Conservation (phyloP, 345 rosid genomes). For the Sisymbrium altissimum region DNA sequence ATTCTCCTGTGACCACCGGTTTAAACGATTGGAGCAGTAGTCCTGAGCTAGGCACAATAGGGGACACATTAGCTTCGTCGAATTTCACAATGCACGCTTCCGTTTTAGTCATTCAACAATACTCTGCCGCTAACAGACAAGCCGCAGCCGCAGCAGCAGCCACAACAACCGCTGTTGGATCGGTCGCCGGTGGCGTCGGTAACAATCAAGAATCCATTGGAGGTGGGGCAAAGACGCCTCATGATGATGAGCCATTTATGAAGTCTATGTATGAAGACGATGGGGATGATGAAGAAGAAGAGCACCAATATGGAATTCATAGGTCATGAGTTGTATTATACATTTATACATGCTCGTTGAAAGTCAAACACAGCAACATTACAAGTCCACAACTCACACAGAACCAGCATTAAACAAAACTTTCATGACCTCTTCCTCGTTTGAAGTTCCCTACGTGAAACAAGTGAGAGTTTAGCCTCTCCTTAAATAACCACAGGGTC, state of each 20-base stretch:
- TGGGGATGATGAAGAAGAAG: conserved; percentile 26
- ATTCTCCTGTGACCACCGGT: conserved; percentile 41
- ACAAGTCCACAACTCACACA: no score
- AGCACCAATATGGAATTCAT: conserved; percentile 9
- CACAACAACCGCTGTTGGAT: background rate
- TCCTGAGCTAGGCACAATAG: conserved; percentile 62
- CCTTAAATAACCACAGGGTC: no score
- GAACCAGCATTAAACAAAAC: no score
- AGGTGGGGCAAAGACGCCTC: conserved; percentile 1
- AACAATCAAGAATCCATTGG: conserved; percentile 12
- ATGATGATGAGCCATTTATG: conserved; percentile 36
- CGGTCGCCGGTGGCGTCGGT: background rate
- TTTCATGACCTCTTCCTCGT: no score
- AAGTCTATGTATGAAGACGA: conserved; percentile 31
- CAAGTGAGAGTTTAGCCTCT: no score
- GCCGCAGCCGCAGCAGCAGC: conserved; percentile 5
- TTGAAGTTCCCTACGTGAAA: no score
- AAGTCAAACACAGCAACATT: no score
- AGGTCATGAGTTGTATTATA: conserved; percentile 15
- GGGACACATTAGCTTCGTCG: conserved; percentile 51
- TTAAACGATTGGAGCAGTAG: conserved; percentile 52
- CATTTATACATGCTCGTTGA: background rate
- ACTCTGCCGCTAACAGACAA: conserved; percentile 30
- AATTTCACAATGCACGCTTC: conserved; percentile 48
- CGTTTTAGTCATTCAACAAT: conserved; percentile 61